Evolutionary conservation across 352 stramenopile species (phyloP), one percentile per base, ranked within the genome.

Genomic region (Pythium rishiriense): DNA sequence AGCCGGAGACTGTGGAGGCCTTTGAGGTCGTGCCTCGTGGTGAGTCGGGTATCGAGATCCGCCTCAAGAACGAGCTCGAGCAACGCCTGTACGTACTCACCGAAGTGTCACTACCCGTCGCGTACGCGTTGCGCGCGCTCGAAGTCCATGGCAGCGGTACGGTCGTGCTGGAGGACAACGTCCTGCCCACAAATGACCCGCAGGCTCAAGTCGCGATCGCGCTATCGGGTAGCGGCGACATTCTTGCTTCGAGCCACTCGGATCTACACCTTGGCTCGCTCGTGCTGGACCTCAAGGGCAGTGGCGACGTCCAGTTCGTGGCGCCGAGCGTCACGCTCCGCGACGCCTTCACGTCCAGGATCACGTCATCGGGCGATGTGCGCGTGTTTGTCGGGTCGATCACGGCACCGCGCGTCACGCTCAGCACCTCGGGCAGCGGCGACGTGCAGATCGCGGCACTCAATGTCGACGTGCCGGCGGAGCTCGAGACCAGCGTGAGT

Each of bases 231-330:
- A 65, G 54, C 14, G 70, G 70, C 12, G 62, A 69, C 24, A 31
- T 74, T n/a, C 66, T 70, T 24, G 62, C 61, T 1, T 58, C 59
- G 11, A 67, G 10, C 8, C 31, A 31, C n/a, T 45, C 55, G 17
- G 57, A 74, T n/a, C 42, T 69, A 17, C 29, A 41, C 28, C 41
- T 77, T 10, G 54, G 46, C 3, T 77, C 70, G 24, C 49, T 77
- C 8, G 33, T 21, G 12, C 50, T 77, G 1, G 57, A 68, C 31
- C 66, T 74, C 53, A 58, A 58, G 15, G 66, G 70, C 17, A 74
- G 66, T 21, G 70, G 66, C 26, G 64, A 69, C 22, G n/a, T 77
- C 8, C 70, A 77, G 54, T 69, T 77, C n/a, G 41, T 63, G 9
- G 61, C 50, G 19, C 62, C 66, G 4, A 62, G 29, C 10, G 25